Evolutionary conservation across 1,284 basidiomycete species (phyloP).

Genomic region (Vanrija pseudolonga): DNA sequence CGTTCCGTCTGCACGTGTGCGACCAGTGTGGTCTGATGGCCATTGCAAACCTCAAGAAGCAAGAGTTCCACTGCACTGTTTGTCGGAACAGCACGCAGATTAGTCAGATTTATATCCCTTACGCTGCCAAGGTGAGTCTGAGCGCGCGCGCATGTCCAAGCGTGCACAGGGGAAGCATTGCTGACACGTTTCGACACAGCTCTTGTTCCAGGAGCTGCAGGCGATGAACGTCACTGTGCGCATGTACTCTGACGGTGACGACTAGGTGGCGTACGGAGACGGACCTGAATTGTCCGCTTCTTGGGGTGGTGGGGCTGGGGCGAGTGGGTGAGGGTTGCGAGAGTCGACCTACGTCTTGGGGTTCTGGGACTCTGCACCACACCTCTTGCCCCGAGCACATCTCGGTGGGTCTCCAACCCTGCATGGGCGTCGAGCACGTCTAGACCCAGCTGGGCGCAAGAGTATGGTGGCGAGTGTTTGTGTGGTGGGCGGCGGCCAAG

Average conservation of each 20-base stretch:
- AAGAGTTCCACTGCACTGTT: conserved; percentile 57
- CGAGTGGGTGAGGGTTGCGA: not conserved
- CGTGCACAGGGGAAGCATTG: not conserved
- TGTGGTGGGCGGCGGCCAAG: too few species aligned
- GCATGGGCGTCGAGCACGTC: too few species aligned
- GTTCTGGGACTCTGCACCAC: too few species aligned
- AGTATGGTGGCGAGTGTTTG: too few species aligned
- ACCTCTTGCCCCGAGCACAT: too few species aligned
- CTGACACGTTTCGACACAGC: conserved; percentile 1
- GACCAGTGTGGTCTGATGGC: conserved; percentile 93
- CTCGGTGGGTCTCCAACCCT: too few species aligned
- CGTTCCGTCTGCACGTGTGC: conserved; percentile 92
- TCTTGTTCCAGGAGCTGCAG: conserved; percentile 27
- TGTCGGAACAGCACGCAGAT: conserved; percentile 94
- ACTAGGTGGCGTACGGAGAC: conserved; percentile 1
- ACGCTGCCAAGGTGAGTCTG: conserved; percentile 60
- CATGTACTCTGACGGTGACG: conserved; percentile 18
- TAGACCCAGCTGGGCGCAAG: too few species aligned
- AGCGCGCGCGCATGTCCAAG: not conserved
- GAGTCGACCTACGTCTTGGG: too few species aligned
- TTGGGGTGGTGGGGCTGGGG: not conserved
- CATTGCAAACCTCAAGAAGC: conserved; percentile 76
- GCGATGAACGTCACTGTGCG: conserved; percentile 34
- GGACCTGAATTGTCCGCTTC: too few species aligned
- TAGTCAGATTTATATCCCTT: conserved; percentile 85